Evolutionary conservation across 257 asterid species (phyloP).

Genomic region (Mitragyna speciosa): DNA sequence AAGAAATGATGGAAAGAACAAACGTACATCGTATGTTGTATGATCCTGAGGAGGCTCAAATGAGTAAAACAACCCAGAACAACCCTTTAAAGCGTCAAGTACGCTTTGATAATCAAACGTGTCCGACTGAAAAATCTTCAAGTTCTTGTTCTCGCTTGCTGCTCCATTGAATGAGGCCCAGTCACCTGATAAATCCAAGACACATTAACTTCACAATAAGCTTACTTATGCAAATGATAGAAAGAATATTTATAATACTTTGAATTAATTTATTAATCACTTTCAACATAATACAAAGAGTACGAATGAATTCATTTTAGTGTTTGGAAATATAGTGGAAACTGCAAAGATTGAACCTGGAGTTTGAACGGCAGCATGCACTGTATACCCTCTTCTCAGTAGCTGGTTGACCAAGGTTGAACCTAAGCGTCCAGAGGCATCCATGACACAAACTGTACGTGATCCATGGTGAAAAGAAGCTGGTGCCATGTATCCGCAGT

Average conservation of each 20-base stretch:
- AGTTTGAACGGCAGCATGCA: conserved; percentile 77
- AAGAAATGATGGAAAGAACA: neutral
- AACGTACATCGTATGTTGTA: conserved; percentile 74
- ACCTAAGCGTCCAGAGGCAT: conserved; percentile 75
- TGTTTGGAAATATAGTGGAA: too few species aligned
- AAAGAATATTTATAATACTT: too few species aligned
- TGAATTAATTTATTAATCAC: too few species aligned
- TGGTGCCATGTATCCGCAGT: conserved; percentile 13
- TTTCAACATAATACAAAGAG: too few species aligned
- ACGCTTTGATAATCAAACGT: conserved; percentile 94
- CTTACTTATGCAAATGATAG: neutral
- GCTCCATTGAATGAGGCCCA: conserved; percentile 40
- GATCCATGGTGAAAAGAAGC: conserved; percentile 3
- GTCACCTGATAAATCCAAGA: conserved; percentile 44
- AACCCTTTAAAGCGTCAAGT: conserved; percentile 76
- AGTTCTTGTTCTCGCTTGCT: conserved; percentile 39
- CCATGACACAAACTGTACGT: conserved; percentile 83
- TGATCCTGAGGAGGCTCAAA: conserved; percentile 79
- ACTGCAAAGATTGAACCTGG: conserved; percentile 35
- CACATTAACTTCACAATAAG: neutral
- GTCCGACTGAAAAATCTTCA: conserved; percentile 67
- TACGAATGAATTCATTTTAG: too few species aligned
- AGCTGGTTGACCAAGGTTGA: conserved; percentile 69
- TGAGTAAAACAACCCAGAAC: conserved; percentile 78
- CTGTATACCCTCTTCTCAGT: conserved; percentile 72